These are phyloP conservation scores for Ormosia semicastrata DNA, from an alignment of 306 rosid species.

Conservation along the genomic window DNA sequence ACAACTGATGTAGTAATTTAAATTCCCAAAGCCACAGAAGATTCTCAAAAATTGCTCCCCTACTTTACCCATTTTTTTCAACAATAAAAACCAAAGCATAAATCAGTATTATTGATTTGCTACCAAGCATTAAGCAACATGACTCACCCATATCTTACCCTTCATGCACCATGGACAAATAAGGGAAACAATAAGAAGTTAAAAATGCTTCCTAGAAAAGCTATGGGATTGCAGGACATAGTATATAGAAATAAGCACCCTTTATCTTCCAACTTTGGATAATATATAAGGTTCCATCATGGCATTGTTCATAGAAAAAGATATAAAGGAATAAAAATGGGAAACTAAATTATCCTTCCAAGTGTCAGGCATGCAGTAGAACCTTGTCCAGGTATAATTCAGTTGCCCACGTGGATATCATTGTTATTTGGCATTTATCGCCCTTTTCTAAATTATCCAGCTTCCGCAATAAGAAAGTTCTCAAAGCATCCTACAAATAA, in stretches of 20 bases:
- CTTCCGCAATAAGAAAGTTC: slow-evolving; percentile 87
- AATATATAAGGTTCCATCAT: background rate
- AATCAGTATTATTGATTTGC: background rate
- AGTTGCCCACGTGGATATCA: slow-evolving; percentile 98
- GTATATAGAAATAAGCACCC: slow-evolving; percentile 17
- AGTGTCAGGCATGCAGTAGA: slow-evolving; percentile 28
- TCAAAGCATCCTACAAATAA: slow-evolving; percentile 80
- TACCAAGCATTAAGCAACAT: background rate
- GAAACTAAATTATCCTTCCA: slow-evolving; percentile 31
- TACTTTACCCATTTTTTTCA: background rate
- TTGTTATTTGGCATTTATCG: slow-evolving; percentile 97
- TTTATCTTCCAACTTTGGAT: slow-evolving; percentile 10
- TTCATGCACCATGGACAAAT: background rate
- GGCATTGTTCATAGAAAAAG: background rate
- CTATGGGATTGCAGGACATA: background rate
- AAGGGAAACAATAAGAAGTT: background rate
- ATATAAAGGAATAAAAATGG: slow-evolving; percentile 11
- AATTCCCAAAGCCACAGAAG: background rate
- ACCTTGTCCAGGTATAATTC: slow-evolving; percentile 98
- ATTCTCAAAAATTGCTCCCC: background rate
- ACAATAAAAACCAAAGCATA: slow-evolving; percentile 3
- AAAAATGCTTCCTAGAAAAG: background rate
- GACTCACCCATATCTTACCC: background rate
- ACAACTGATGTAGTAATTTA: slow-evolving; percentile 14
- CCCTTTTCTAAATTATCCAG: slow-evolving; percentile 78